Evolutionary conservation across 805 yeast genomes (phyloP).

Genomic region (Hanseniaspora pseudoguilliermondii): DNA sequence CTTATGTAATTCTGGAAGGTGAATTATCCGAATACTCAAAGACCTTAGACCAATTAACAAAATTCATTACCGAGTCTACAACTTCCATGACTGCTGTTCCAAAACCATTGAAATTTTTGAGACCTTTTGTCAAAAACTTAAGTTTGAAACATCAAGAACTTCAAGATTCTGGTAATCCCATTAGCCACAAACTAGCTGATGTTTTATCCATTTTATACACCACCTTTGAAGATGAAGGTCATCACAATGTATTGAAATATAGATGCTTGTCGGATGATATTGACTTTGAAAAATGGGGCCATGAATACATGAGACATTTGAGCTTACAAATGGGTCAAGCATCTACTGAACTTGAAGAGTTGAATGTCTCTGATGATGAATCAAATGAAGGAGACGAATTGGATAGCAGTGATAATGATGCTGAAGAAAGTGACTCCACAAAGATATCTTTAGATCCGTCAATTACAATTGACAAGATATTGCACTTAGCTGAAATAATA

Average conservation of each 20-base stretch:
- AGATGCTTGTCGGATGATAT: slow-evolving; percentile 50
- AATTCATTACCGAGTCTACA: slow-evolving; percentile 77
- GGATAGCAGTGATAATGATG: slow-evolving; percentile 7
- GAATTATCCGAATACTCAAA: slow-evolving; percentile 37
- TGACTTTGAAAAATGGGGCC: slow-evolving; percentile 84
- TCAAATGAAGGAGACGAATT: slow-evolving; percentile 15
- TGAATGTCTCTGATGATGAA: slow-evolving; percentile 18
- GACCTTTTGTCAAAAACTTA: slow-evolving; percentile 71
- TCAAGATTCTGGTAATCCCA: slow-evolving; percentile 31
- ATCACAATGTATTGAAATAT: slow-evolving; percentile 66
- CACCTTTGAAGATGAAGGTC: slow-evolving; percentile 78
- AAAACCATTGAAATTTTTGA: slow-evolving; percentile 86
- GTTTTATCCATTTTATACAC: slow-evolving; percentile 84
- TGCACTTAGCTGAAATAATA: slow-evolving; percentile 58
- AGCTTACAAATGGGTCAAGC: slow-evolving; percentile 91
- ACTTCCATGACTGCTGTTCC: slow-evolving; percentile 99
- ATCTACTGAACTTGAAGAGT: slow-evolving; percentile 42
- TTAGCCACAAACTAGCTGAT: slow-evolving; percentile 61
- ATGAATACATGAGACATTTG: slow-evolving; percentile 90
- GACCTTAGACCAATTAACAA: slow-evolving; percentile 59
- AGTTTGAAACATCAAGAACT: slow-evolving; percentile 55
- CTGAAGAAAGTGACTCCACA: slow-evolving; percentile 15
- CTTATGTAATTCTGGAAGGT: slow-evolving; percentile 57
- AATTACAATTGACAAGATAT: slow-evolving; percentile 33
- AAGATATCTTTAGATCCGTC: slow-evolving; percentile 15